Percentiles rank a stretch among this genome's conserved stretches.
Evolutionary conservation across 495 filamentous ascomycete species (phyloP).

Genomic region (Coniosporium apollinis): DNA sequence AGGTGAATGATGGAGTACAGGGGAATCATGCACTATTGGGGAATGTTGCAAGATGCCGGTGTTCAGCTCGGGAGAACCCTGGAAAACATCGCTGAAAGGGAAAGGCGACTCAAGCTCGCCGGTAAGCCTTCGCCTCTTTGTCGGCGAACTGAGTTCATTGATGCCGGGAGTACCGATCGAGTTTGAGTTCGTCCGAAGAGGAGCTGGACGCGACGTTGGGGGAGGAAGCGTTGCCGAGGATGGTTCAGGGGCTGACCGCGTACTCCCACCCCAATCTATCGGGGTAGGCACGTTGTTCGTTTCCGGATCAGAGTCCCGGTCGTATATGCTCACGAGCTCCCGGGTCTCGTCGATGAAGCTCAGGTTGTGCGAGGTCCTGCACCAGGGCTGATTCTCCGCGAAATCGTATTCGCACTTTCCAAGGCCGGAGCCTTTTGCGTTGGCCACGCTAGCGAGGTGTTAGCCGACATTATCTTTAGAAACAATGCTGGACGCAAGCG

Average conservation of each 20-base stretch:
- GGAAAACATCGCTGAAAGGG: slow-evolving; percentile 2
- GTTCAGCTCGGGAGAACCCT: slow-evolving; percentile 2
- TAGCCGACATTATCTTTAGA: neutral
- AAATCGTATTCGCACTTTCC: slow-evolving; percentile 12
- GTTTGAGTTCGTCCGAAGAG: neutral
- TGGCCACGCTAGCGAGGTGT: neutral
- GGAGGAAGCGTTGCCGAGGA: neutral
- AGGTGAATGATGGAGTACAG: slow-evolving; percentile 1
- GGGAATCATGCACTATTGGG: neutral
- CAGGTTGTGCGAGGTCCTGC: slow-evolving; percentile 6
- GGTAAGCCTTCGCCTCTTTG: slow-evolving; percentile 6
- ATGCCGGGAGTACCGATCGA: neutral
- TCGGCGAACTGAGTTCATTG: slow-evolving; percentile 4
- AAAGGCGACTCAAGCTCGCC: too few relatives aligned
- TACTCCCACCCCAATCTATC: slow-evolving; percentile 4
- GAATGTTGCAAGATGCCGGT: neutral
- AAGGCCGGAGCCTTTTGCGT: slow-evolving; percentile 3
- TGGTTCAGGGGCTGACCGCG: neutral
- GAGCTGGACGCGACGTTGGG: neutral
- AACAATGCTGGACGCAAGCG: neutral
- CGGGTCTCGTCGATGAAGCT: slow-evolving; percentile 11
- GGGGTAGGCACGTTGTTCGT: slow-evolving; percentile 1
- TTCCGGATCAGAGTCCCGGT: slow-evolving; percentile 4
- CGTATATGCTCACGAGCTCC: slow-evolving; percentile 12
- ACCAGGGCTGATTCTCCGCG: slow-evolving; percentile 8